Percentiles rank a stretch among this genome's conserved stretches.
Conservation (phyloP, 148 eudicot genomes). For the Talinum fruticosum region DNA sequence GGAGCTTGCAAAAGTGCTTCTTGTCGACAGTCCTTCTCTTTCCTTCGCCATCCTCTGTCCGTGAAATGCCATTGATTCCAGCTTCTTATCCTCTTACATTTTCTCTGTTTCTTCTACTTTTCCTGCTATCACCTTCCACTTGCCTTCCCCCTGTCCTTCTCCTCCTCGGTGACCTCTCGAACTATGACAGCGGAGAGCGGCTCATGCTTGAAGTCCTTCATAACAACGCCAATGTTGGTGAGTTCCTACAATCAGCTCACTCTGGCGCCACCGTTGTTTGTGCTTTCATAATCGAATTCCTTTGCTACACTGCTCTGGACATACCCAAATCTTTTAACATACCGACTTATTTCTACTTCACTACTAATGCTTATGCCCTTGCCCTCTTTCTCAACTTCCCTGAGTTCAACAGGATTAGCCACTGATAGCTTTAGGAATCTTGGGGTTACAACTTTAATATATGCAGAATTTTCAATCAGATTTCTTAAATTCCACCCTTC, state of each 20-base stretch:
- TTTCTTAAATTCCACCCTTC: constrained; percentile 30
- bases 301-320: constrained; percentile 28
- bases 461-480: too few relatives aligned
- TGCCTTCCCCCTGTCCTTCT: constrained; percentile 27
- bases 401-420: constrained; percentile 24
- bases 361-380: constrained; percentile 39
- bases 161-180: constrained; percentile 13
- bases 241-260: constrained; percentile 28
- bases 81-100: constrained; percentile 27
- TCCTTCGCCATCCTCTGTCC: background rate
- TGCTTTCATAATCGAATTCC: constrained; percentile 47
- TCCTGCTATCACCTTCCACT: constrained; percentile 32
- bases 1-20: constrained; percentile 42
- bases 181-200: constrained; percentile 19
- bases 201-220: constrained; percentile 24
- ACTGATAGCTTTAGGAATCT: constrained; percentile 35
- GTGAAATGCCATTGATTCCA: constrained; percentile 11
- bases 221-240: constrained; percentile 26
- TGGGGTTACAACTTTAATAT: background rate
- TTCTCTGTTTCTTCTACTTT: constrained; percentile 32
- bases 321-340: constrained; percentile 25
- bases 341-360: constrained; percentile 43
- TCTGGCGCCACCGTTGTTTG: constrained; percentile 23
- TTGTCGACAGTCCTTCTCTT: background rate
- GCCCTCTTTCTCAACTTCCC: constrained; percentile 19